phyloP scores from a whole-genome alignment of 2,329 filamentous ascomycete species.

The Diaporthe sp. region DNA sequence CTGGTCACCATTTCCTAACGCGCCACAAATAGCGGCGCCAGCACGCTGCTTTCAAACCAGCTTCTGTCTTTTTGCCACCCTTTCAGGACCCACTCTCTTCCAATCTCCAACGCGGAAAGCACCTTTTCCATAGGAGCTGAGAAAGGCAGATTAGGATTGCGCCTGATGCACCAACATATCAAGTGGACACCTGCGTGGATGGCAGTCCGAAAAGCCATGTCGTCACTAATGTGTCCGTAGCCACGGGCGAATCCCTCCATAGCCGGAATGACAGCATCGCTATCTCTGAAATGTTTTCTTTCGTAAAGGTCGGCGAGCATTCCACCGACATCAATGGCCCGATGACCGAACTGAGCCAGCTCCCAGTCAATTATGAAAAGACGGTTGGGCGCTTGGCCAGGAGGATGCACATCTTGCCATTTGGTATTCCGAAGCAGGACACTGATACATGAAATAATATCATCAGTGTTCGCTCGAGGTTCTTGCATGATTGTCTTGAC shows the following conservation, averaged over 20 bases:
- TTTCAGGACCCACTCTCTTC: conserved; percentile 39
- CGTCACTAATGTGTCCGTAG: conserved; percentile 51
- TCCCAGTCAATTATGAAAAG: conserved; percentile 60
- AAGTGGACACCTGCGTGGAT: conserved; percentile 57
- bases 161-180: conserved; percentile 46
- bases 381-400: conserved; percentile 33
- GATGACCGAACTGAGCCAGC: conserved; percentile 52
- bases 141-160: conserved; percentile 22
- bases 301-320: conserved; percentile 58
- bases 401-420: background rate
- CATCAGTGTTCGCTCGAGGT: too few relatives aligned
- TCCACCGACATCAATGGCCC: conserved; percentile 55
- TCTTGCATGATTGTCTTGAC: conserved; percentile 34
- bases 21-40: conserved; percentile 36
- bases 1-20: background rate
- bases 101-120: conserved; percentile 33
- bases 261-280: conserved; percentile 45
- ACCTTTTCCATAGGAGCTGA: conserved; percentile 33
- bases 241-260: conserved; percentile 53
- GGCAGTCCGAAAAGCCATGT: conserved; percentile 54
- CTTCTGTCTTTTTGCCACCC: conserved; percentile 41
- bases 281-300: conserved; percentile 51
- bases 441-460: background rate
- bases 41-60: conserved; percentile 38
- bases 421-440: background rate